Percentiles rank a stretch among this genome's conserved stretches.
These are phyloP conservation scores for Musa troglodytarum DNA, from an alignment of 176 grass and related monocot genomes.

Conservation along the genomic window DNA sequence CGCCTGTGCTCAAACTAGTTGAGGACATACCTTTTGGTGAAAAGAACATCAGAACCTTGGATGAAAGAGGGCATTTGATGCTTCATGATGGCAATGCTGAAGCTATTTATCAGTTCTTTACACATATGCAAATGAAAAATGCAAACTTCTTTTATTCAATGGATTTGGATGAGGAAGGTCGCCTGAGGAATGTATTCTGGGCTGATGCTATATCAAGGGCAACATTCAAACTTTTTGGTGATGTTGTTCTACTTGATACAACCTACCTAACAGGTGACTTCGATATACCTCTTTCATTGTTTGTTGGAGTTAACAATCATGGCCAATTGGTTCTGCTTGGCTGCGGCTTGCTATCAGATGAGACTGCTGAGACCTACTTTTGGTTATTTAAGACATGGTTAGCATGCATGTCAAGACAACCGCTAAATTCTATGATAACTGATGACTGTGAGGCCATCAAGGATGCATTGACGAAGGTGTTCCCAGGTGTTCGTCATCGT, in stretches of 20 bases:
- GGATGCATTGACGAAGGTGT: constrained; percentile 52
- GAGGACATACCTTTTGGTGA: constrained; percentile 45
- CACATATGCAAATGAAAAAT: constrained; percentile 49
- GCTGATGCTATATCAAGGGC: constrained; percentile 79
- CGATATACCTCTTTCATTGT: constrained; percentile 71
- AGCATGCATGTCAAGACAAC: constrained; percentile 44
- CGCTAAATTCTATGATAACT: constrained; percentile 54
- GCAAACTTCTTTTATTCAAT: constrained; percentile 69
- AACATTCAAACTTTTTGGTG: constrained; percentile 60
- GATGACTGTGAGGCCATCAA: constrained; percentile 72
- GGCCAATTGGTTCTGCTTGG: constrained; percentile 70
- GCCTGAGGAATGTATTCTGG: constrained; percentile 59
- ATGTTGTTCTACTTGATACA: constrained; percentile 54
- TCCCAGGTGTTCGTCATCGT: constrained; percentile 56
- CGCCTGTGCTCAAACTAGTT: background rate
- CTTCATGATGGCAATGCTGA: constrained; percentile 58
- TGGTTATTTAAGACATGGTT: constrained; percentile 92
- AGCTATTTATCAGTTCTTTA: constrained; percentile 60
- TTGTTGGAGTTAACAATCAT: constrained; percentile 89
- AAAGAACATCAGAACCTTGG: constrained; percentile 41
- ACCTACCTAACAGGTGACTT: constrained; percentile 65
- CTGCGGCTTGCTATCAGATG: constrained; percentile 71
- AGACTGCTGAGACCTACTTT: constrained; percentile 62
- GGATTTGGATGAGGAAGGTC: constrained; percentile 62
- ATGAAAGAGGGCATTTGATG: constrained; percentile 52